phyloP scores from a whole-genome alignment of 1,139 yeast species.

The Taphrina pruni region DNA sequence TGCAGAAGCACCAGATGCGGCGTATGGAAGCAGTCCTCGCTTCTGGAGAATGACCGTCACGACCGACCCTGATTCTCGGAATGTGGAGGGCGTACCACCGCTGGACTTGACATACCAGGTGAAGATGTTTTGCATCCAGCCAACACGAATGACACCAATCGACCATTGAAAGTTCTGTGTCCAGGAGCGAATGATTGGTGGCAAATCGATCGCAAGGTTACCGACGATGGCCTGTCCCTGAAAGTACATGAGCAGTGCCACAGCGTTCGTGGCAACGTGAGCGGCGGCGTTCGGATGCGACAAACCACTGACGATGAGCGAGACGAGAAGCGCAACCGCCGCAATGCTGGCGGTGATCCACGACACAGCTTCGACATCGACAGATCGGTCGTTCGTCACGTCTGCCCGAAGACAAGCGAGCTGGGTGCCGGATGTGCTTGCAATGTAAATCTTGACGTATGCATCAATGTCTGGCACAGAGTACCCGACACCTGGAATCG shows the following conservation, averaged over 20 bases:
- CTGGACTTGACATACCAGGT: slow-evolving; percentile 97
- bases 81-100: slow-evolving; percentile 83
- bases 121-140: slow-evolving; percentile 84
- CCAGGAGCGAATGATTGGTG: slow-evolving; percentile 99
- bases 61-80: slow-evolving; percentile 51
- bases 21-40: slow-evolving; percentile 44
- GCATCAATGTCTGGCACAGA: slow-evolving; percentile 96
- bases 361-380: slow-evolving; percentile 89
- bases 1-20: slow-evolving; percentile 10
- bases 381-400: slow-evolving; percentile 87
- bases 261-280: slow-evolving; percentile 93
- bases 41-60: slow-evolving; percentile 76
- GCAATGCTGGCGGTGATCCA: slow-evolving; percentile 97
- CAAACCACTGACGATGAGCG: slow-evolving; percentile 82
- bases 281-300: slow-evolving; percentile 95
- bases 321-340: slow-evolving; percentile 82
- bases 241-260: slow-evolving; percentile 89
- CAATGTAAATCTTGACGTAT: slow-evolving; percentile 75
- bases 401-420: slow-evolving; percentile 94
- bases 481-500: slow-evolving; percentile 82
- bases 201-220: slow-evolving; percentile 95
- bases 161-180: slow-evolving; percentile 97
- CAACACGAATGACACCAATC: slow-evolving; percentile 79
- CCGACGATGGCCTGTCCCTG: slow-evolving; percentile 91
- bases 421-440: slow-evolving; percentile 56